A percentile compares a stretch with the other conserved stretches of the same genome.
phyloP scores from a whole-genome alignment of 805 yeast genomes.

The Candida easanensis region DNA sequence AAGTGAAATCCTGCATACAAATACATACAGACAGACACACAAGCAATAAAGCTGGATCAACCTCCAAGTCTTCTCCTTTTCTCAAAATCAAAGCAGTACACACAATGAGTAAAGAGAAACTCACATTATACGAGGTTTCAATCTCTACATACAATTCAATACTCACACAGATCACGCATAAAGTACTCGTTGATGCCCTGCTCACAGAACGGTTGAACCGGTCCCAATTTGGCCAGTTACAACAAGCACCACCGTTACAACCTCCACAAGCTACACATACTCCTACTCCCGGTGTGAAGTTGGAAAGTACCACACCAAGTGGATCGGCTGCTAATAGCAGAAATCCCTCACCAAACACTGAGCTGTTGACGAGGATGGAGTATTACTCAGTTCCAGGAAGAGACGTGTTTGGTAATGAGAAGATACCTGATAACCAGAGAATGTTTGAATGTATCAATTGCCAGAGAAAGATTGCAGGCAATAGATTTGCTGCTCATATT shows the following conservation, averaged over 20 bases:
- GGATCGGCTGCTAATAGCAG: slow-evolving; percentile 11
- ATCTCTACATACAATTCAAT: slow-evolving; percentile 7
- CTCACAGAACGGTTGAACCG: slow-evolving; percentile 14
- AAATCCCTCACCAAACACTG: slow-evolving; percentile 20
- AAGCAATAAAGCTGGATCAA: too few relatives aligned
- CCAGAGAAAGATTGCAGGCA: slow-evolving; percentile 83
- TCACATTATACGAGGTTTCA: slow-evolving; percentile 11
- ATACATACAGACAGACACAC: too few relatives aligned
- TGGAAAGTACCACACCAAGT: slow-evolving; percentile 10
- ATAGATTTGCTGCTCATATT: slow-evolving; percentile 88
- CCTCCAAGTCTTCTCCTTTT: neutral
- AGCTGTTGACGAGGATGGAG: slow-evolving; percentile 18
- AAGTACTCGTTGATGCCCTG: slow-evolving; percentile 13
- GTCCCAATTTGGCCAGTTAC: slow-evolving; percentile 13
- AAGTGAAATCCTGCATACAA: too few relatives aligned
- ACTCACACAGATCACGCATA: slow-evolving; percentile 11
- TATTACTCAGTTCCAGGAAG: slow-evolving; percentile 19
- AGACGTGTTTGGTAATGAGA: slow-evolving; percentile 53
- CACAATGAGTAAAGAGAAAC: neutral
- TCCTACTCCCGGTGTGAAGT: slow-evolving; percentile 5
- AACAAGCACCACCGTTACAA: slow-evolving; percentile 12
- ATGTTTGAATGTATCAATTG: slow-evolving; percentile 83
- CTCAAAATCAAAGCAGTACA: neutral
- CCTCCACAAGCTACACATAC: slow-evolving; percentile 2
- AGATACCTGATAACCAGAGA: slow-evolving; percentile 45